phyloP scores from a whole-genome alignment of 192 early-diverging fungal genomes.

The Backusella tuberculispora region DNA sequence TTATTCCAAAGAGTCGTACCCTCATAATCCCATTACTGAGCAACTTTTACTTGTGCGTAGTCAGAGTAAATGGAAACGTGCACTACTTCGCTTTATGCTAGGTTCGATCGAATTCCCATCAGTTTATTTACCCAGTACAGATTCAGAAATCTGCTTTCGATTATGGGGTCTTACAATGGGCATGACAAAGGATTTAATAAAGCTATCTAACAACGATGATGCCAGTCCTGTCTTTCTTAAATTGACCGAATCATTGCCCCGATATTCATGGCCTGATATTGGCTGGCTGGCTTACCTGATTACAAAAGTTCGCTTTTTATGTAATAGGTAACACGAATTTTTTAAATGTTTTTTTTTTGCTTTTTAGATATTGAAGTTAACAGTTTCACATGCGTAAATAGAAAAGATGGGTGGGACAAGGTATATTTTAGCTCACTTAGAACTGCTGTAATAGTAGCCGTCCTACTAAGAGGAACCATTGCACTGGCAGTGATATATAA shows the following conservation, averaged over 20 bases:
- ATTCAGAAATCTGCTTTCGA: conserved; percentile 10
- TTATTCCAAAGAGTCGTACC: conserved; percentile 10
- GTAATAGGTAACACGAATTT: conserved; percentile 1
- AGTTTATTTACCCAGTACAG: conserved; percentile 25
- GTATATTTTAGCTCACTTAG: conserved; percentile 24
- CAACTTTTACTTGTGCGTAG: conserved; percentile 8
- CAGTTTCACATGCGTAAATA: conserved; percentile 9
- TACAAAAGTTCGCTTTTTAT: not conserved
- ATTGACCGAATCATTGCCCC: conserved; percentile 4
- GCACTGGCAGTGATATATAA: not conserved
- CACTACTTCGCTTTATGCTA: conserved; percentile 18
- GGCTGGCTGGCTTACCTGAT: not conserved
- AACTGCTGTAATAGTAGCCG: conserved; percentile 20
- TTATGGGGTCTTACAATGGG: conserved; percentile 40
- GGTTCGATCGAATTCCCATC: conserved; percentile 35
- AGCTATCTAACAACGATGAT: conserved; percentile 12
- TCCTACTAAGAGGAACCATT: conserved; percentile 12
- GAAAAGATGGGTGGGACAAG: conserved; percentile 7
- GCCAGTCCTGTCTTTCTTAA: conserved; percentile 23
- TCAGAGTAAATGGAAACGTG: not conserved
- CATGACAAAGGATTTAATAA: conserved; percentile 35
- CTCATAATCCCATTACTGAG: conserved; percentile 17
- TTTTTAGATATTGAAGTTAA: not conserved
- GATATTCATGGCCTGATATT: conserved; percentile 30
- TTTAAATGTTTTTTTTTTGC: not conserved